Evolutionary conservation across 2,329 filamentous ascomycete species (phyloP).

Genomic region (Colletotrichum endophyticum): DNA sequence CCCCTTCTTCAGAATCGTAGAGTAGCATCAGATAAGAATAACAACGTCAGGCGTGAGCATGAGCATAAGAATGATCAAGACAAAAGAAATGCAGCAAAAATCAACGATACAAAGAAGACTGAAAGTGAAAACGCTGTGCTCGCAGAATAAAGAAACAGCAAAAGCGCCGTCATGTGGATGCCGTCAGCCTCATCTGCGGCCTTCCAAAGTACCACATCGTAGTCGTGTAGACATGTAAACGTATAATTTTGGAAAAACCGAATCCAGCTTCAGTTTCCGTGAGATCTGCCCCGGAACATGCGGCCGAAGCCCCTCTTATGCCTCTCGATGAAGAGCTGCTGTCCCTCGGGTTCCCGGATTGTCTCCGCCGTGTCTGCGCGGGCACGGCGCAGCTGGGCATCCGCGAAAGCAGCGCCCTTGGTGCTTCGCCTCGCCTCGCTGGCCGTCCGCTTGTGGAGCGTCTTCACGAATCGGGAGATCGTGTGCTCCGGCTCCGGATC

Average conservation of each 20-base stretch:
- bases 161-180: neutral
- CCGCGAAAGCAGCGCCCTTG: constrained; percentile 11
- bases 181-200: neutral
- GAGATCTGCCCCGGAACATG: constrained; percentile 17
- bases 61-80: neutral
- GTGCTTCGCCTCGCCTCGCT: constrained; percentile 13
- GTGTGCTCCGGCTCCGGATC: constrained; percentile 9
- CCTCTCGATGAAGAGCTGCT: constrained; percentile 2
- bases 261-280: neutral
- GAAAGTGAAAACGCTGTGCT: neutral
- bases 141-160: neutral
- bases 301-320: constrained; percentile 21
- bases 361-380: constrained; percentile 14
- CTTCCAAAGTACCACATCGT: neutral
- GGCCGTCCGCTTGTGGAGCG: constrained; percentile 17
- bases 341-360: constrained; percentile 4
- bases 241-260: neutral
- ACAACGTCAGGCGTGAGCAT: neutral
- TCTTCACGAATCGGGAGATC: constrained; percentile 18
- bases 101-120: constrained; percentile 1
- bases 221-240: neutral
- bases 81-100: neutral
- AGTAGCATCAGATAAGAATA: neutral
- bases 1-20: neutral
- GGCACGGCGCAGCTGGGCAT: constrained; percentile 13